These are phyloP conservation scores for Hypholoma sublateritium DNA, from an alignment of 768 basidiomycete genomes.

Conservation along the genomic window DNA sequence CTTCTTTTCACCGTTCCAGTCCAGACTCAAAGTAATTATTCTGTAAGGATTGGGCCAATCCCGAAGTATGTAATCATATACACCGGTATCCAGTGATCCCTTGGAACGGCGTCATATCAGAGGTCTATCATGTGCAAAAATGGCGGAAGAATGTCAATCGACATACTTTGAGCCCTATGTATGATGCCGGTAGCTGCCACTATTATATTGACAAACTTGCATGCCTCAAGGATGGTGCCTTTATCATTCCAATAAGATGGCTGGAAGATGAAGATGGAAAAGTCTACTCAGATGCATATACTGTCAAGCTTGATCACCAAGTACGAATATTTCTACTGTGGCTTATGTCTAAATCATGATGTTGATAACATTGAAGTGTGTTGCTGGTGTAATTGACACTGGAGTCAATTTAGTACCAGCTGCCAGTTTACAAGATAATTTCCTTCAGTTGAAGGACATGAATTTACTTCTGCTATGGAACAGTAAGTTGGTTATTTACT, in stretches of 20 bases:
- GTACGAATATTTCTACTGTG: background rate
- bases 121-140: slow-evolving; percentile 15
- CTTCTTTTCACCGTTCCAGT: background rate
- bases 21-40: background rate
- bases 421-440: too few species aligned
- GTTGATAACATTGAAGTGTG: background rate
- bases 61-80: slow-evolving; percentile 21
- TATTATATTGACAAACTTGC: slow-evolving; percentile 21
- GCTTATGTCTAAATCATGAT: background rate
- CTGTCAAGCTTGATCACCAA: slow-evolving; percentile 14
- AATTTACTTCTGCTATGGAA: slow-evolving; percentile 1
- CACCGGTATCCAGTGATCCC: slow-evolving; percentile 27
- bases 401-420: too few species aligned
- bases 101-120: slow-evolving; percentile 20
- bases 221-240: slow-evolving; percentile 7
- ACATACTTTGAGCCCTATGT: slow-evolving; percentile 16
- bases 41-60: slow-evolving; percentile 9
- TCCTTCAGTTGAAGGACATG: too few species aligned
- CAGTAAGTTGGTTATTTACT: slow-evolving; percentile 11
- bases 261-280: slow-evolving; percentile 17
- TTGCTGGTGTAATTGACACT: background rate
- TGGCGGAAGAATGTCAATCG: slow-evolving; percentile 14
- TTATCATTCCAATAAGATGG: slow-evolving; percentile 24
- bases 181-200: slow-evolving; percentile 13
- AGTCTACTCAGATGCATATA: slow-evolving; percentile 20